Percentiles rank a stretch among this genome's conserved stretches.
phyloP scores from a whole-genome alignment of 768 basidiomycete genomes.

The Kwoniella botswanensis region DNA sequence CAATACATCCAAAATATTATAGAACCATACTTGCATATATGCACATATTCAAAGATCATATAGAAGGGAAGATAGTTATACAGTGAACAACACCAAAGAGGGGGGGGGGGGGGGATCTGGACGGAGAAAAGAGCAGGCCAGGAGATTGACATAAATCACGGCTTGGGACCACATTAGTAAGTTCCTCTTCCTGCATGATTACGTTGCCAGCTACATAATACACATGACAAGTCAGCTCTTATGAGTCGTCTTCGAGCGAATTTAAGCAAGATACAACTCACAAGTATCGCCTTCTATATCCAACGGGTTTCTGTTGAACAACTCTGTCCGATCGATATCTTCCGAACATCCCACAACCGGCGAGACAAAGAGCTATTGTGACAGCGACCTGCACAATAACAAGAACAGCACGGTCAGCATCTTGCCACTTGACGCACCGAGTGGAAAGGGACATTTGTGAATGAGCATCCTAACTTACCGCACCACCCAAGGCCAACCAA shows the following conservation, averaged over 20 bases:
- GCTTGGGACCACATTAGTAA: not conserved
- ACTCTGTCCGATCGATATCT: conserved; percentile 28
- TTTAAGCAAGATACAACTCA: conserved; percentile 9
- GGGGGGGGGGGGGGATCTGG: too few relatives aligned
- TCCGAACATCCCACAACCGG: conserved; percentile 50
- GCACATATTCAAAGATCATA: not conserved
- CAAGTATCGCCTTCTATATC: conserved; percentile 20
- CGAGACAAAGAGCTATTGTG: conserved; percentile 37
- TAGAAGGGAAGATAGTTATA: not conserved
- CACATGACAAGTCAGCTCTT: not conserved
- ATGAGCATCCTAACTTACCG: conserved; percentile 26
- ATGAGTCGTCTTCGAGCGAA: not conserved
- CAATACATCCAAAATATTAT: too few relatives aligned
- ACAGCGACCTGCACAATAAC: conserved; percentile 30
- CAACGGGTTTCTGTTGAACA: conserved; percentile 2
- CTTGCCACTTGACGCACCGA: not conserved
- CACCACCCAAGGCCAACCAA: conserved; percentile 46
- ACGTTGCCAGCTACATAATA: conserved; percentile 20
- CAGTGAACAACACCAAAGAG: not conserved
- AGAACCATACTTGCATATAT: too few relatives aligned
- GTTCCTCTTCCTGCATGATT: conserved; percentile 12
- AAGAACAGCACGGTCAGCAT: not conserved
- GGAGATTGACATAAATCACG: too few relatives aligned
- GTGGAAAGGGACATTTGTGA: not conserved
- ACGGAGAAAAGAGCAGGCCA: too few relatives aligned